Conservation (phyloP, 805 yeast species). For the Myxozyma udenii region DNA sequence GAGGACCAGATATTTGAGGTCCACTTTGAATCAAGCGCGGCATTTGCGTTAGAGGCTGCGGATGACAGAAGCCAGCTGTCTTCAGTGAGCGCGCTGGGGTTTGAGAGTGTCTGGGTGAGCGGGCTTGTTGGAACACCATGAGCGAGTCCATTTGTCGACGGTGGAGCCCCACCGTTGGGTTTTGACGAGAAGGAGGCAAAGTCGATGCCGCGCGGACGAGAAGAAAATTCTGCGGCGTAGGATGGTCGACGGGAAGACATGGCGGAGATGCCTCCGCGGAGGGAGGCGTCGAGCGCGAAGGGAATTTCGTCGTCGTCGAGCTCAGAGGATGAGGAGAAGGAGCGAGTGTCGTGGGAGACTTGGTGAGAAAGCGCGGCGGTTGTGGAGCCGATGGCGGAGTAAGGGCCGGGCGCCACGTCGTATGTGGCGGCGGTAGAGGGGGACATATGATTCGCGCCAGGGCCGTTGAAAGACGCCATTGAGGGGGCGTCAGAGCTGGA, state of each 20-base stretch:
- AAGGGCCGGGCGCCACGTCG: too few species aligned
- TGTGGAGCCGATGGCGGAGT: too few species aligned
- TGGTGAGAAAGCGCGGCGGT: too few species aligned
- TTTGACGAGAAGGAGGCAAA: constrained; percentile 16
- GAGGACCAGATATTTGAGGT: too few species aligned
- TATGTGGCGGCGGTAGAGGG: too few species aligned
- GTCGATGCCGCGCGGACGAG: constrained; percentile 33
- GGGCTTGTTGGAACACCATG: not conserved
- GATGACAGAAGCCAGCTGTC: not conserved
- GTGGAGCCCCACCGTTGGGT: not conserved
- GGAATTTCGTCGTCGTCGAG: constrained; percentile 17
- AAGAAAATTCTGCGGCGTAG: constrained; percentile 60
- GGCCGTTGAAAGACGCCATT: too few species aligned
- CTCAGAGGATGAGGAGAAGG: constrained; percentile 10
- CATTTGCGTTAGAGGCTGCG: not conserved
- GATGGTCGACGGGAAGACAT: constrained; percentile 63
- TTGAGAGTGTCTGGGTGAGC: not conserved
- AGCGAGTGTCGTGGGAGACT: constrained; percentile 7
- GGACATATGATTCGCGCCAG: too few species aligned
- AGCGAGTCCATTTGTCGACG: not conserved
- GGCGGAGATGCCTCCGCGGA: constrained; percentile 51
- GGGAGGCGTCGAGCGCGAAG: constrained; percentile 6
- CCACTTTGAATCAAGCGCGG: too few species aligned
- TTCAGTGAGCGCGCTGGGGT: not conserved
- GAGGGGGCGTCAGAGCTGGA: too few species aligned